phyloP scores from a whole-genome alignment of 2,329 filamentous ascomycete species.

The Hortaea werneckii region DNA sequence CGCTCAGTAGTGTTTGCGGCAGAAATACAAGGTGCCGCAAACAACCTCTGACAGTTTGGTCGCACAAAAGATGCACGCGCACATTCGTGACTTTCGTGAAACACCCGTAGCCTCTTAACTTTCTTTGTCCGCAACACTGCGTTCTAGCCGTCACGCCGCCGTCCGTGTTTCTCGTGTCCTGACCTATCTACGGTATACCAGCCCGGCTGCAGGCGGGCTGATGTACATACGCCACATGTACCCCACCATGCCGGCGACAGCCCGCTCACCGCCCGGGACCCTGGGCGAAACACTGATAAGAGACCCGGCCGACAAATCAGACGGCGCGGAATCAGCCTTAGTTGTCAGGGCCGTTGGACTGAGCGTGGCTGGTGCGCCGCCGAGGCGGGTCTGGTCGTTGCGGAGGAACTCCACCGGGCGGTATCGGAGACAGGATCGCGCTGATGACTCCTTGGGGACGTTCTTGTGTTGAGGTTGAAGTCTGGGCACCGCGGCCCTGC shows the following conservation, averaged over 20 bases:
- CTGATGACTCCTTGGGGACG: no score
- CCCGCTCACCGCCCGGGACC: background rate
- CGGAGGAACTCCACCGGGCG: no score
- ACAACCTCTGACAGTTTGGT: background rate
- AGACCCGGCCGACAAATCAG: background rate
- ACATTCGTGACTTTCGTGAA: background rate
- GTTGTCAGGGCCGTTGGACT: no score
- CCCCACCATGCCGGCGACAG: background rate
- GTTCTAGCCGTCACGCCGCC: background rate
- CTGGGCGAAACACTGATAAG: background rate
- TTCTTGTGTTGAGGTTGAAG: no score
- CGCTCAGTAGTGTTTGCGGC: no score
- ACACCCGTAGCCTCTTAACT: no score
- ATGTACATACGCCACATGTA: background rate
- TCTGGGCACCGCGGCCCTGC: no score
- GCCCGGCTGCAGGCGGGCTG: no score
- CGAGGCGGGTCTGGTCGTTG: no score
- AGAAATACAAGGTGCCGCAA: background rate
- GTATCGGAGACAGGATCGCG: no score
- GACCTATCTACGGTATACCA: no score
- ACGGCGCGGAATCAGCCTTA: background rate
- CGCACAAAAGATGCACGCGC: background rate
- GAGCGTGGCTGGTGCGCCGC: no score
- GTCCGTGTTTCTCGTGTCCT: background rate
- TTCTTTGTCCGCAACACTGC: background rate